Percentiles rank a stretch among this genome's conserved stretches.
phyloP scores from a whole-genome alignment of 805 yeast species.

The Candida nitratophila region DNA sequence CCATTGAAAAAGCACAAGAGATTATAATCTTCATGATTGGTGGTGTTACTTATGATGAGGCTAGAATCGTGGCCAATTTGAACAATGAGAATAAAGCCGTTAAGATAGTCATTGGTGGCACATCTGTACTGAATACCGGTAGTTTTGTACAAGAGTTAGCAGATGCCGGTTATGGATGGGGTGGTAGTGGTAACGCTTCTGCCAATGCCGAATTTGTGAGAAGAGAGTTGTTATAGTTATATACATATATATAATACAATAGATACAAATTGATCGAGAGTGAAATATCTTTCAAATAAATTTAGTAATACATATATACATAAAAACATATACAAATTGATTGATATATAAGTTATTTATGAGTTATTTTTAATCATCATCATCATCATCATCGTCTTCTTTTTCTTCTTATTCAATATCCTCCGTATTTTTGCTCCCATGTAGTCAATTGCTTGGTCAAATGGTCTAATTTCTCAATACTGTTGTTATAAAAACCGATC shows the following conservation, averaged over 20 bases:
- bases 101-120: conserved; percentile 77
- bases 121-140: conserved; percentile 44
- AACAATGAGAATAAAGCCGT: conserved; percentile 49
- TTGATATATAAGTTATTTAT: too few relatives aligned
- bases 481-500: conserved; percentile 47
- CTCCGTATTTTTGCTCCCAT: conserved; percentile 84
- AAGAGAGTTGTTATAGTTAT: background rate
- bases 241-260: background rate
- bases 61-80: conserved; percentile 70
- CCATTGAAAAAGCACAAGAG: conserved; percentile 39
- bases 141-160: conserved; percentile 27
- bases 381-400: too few relatives aligned
- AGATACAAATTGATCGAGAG: background rate
- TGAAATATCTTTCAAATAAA: background rate
- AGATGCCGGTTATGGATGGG: conserved; percentile 15
- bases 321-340: background rate
- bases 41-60: conserved; percentile 90
- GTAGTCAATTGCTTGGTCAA: conserved; percentile 60
- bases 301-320: background rate
- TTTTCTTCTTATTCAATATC: too few relatives aligned
- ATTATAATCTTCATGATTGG: conserved; percentile 73
- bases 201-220: background rate
- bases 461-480: conserved; percentile 60
- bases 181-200: conserved; percentile 1
- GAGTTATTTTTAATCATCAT: too few relatives aligned